Evolutionary conservation across 805 yeast genomes (phyloP), one percentile per base, ranked within the genome.

Genomic region (Starmerella floris): DNA sequence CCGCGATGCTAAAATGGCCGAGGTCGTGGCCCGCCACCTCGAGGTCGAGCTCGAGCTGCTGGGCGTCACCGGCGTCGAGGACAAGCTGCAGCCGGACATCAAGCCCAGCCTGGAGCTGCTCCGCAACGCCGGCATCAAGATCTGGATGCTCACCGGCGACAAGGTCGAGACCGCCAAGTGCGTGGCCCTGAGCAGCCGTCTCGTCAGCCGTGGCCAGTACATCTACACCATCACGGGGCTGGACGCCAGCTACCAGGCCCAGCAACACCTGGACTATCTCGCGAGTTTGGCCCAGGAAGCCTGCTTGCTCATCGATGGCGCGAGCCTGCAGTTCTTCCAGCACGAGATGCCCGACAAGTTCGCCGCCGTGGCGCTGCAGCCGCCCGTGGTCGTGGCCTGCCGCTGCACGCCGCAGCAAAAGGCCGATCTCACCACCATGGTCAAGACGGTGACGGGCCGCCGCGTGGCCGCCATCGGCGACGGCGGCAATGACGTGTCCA

Each of bases 121-220:
- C 51, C 73, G 98, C 53, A 91, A 93, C 62, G 99, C 97, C 0
- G 98, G 97, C 3, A 76, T 93, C 43, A 87, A 87, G 55, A 91
- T 91, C 40, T 91, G 99, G 99, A 93, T 91, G 98, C 66, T 91
- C 37, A 91, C 99, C 0, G 99, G 99, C 52, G 99, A 91, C 61
- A 91, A 91, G 60, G 97, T 91, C 5, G 99, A 91, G 63, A 91
- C 99, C 0, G 98, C 98, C 1, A 76, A 85, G 46, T 91, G 98
- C 70, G 96, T 91, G 31, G 85, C 96, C 19, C 82, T 93, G n/a
- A 83, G 95, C 60, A 91, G 96, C 26, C 79, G 87, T 56, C 72
- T 91, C 40, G 88, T 91, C 23, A 72, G 94, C 2, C 73, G 97
- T 51, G 98, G 98, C 3, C 98, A 91, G 62, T 80, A 79, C 52